Conservation (phyloP, 257 asterid genomes). For the Solanum chaucha region DNA sequence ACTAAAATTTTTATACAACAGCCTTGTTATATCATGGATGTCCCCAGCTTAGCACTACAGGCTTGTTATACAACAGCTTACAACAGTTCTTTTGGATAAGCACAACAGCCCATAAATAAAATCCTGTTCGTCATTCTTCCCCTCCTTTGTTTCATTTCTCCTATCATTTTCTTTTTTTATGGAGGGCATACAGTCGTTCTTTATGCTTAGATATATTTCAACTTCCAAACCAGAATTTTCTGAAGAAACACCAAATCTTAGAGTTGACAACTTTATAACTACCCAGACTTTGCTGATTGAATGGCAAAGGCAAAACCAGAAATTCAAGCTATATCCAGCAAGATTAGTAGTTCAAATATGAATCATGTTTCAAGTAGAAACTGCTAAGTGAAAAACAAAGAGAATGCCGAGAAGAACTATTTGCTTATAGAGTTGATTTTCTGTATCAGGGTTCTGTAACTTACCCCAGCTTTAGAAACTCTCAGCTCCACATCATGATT, state of each 20-base stretch:
- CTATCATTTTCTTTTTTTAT: not conserved
- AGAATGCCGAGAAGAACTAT: not conserved
- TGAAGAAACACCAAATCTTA: not conserved
- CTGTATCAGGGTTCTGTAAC: slow-evolving; percentile 17
- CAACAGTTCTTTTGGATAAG: not conserved
- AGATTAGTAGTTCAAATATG: not conserved
- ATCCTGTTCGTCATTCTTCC: not conserved
- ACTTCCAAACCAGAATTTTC: not conserved
- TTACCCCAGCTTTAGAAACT: slow-evolving; percentile 94
- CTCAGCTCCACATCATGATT: slow-evolving; percentile 91
- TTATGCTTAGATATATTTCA: not conserved
- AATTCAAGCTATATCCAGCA: not conserved
- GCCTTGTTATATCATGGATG: not conserved
- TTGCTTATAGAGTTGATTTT: not conserved
- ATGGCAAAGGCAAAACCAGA: not conserved
- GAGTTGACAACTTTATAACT: not conserved
- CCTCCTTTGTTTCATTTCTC: not conserved
- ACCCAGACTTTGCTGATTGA: not conserved
- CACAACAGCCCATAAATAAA: not conserved
- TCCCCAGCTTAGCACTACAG: not conserved
- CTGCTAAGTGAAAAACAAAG: not conserved
- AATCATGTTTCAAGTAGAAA: not conserved
- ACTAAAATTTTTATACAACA: not conserved
- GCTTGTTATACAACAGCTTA: not conserved
- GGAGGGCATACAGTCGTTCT: not conserved